phyloP scores from a whole-genome alignment of 352 stramenopile genomes.

The Pelagophyceae sp. region DNA sequence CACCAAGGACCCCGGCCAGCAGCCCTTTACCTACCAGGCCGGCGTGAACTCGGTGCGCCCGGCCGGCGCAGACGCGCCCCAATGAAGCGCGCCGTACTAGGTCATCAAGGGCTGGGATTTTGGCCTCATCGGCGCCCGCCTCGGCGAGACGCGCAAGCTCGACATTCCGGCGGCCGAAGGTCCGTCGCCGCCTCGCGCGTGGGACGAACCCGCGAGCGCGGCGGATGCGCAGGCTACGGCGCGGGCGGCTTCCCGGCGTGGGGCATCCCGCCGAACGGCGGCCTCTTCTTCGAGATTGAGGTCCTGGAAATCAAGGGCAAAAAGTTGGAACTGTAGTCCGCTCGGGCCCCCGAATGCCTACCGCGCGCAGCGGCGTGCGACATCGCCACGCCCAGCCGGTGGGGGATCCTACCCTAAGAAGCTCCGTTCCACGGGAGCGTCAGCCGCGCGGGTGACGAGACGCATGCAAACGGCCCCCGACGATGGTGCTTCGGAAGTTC shows the following conservation, averaged over 20 bases:
- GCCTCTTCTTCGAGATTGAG: slow-evolving; percentile 49
- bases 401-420: too few relatives aligned
- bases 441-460: too few relatives aligned
- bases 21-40: slow-evolving; percentile 13
- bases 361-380: too few relatives aligned
- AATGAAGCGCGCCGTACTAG: too few relatives aligned
- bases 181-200: too few relatives aligned
- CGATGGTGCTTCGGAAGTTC: too few relatives aligned
- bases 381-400: too few relatives aligned
- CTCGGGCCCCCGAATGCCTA: too few relatives aligned
- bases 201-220: background rate
- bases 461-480: too few relatives aligned
- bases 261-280: slow-evolving; percentile 66
- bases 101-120: slow-evolving; percentile 76
- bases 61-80: too few relatives aligned
- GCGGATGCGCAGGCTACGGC: slow-evolving; percentile 67
- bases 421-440: too few relatives aligned
- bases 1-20: slow-evolving; percentile 12
- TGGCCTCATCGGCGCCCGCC: slow-evolving; percentile 49
- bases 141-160: slow-evolving; percentile 59
- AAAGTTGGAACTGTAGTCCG: too few relatives aligned
- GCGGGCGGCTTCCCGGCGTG: slow-evolving; percentile 59
- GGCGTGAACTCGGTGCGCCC: background rate
- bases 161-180: slow-evolving; percentile 66
- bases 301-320: background rate